These are phyloP conservation scores for Penicillium sp. DNA, from an alignment of 2,329 filamentous ascomycete genomes.

Conservation along the genomic window DNA sequence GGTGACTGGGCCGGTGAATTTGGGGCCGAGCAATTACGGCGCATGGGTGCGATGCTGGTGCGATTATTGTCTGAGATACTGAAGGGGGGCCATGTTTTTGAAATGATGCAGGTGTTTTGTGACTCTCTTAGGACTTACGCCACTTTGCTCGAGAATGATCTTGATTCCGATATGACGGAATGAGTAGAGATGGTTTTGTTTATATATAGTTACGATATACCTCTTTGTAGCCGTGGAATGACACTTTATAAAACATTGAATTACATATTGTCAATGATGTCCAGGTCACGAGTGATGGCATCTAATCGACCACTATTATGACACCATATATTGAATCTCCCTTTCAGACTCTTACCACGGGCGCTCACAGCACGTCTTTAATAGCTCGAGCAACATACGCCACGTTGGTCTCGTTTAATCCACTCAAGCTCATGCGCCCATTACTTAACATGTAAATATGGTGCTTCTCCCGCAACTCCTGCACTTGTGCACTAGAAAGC, in stretches of 20 bases:
- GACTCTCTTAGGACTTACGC: constrained; percentile 11
- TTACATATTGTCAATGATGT: constrained; percentile 4
- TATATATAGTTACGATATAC: constrained; percentile 1
- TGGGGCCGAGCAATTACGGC: constrained; percentile 9
- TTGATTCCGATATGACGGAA: constrained; percentile 9
- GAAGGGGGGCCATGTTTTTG: constrained; percentile 8
- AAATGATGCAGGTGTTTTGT: constrained; percentile 11
- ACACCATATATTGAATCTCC: background rate
- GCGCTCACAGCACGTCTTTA: constrained; percentile 24
- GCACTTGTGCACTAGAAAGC: constrained; percentile 18
- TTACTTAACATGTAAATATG: constrained; percentile 35
- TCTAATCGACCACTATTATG: constrained; percentile 1
- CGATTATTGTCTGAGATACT: constrained; percentile 10
- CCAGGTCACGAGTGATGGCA: background rate
- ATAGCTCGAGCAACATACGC: constrained; percentile 36
- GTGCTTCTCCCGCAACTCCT: constrained; percentile 35
- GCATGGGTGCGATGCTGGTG: constrained; percentile 12
- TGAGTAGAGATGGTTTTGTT: constrained; percentile 1
- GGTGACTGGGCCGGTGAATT: background rate
- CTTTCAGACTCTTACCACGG: background rate
- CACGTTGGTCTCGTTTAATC: constrained; percentile 38
- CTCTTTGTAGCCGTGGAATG: too few relatives aligned
- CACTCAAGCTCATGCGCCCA: constrained; percentile 32
- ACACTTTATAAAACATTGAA: background rate
- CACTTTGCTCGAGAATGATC: constrained; percentile 12